Evolutionary conservation across 2,329 filamentous ascomycete genomes (phyloP), one percentile per base, ranked within the genome.

Genomic region (Monosporascus sp.): DNA sequence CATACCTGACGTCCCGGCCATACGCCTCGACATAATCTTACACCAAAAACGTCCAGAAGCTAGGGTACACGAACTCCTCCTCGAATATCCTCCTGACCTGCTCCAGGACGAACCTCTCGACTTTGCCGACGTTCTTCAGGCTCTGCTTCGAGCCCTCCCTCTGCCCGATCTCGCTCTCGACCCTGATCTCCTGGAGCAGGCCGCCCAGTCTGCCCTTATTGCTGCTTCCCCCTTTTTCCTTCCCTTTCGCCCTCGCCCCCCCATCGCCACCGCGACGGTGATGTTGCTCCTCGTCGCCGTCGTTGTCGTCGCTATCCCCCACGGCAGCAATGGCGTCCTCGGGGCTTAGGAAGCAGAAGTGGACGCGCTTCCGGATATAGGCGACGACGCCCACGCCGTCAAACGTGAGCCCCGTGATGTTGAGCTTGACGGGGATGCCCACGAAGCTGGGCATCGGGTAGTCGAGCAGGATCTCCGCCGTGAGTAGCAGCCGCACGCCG

Each of bases 361-460:
- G 91, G 22, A 93, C 86, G 57, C 88, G 80, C 71, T 88, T 91
- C 59, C 92, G 86, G 60, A 97, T 96, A 71, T 96, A 88, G 9
- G 94, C 94, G 53, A 97, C 73, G 47, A 97, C 90, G 1, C 92
- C 93, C 9, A 97, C 90, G 1, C 94, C 94, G 67, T 99, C 93
- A 72, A 99, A 99, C 0, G 89, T 91, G 56, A 99, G 74, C 0
- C 94, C 94, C 1, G 94, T 97, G 61, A 99, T 95, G 69, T 93
- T 96, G 26, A 99, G 79, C 70, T 94, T 93, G 47, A 99, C 81
- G 1, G 94, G 94, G 56, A 99, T 93, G 14, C 92, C 91, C 2
- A 97, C 93, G 66, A 99, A 99, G 74, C 90, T 96, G 41, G 92
- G 92, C 90, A 97, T 97, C 1, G 94, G 94, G 69, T 99, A 99